These are phyloP conservation scores for Alternaria brassicae DNA, from an alignment of 2,329 filamentous ascomycete species.

Conservation along the genomic window DNA sequence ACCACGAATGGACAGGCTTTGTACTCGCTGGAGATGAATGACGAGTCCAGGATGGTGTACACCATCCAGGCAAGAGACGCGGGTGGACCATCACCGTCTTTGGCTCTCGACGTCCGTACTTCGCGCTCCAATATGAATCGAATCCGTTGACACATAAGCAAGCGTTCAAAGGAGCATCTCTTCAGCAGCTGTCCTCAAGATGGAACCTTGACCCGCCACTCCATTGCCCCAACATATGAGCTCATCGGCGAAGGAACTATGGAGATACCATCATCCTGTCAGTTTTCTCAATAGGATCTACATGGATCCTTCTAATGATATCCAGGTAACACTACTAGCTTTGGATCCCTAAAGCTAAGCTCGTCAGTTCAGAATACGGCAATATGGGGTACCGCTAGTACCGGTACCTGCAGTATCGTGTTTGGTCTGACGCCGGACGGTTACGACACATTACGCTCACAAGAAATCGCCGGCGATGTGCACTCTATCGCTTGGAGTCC, in stretches of 20 bases:
- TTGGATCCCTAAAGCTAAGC: conserved; percentile 21
- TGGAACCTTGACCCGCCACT: conserved; percentile 27
- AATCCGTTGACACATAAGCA: not conserved
- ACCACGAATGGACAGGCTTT: conserved; percentile 20
- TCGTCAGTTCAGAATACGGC: conserved; percentile 17
- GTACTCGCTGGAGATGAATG: conserved; percentile 26
- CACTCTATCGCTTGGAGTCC: conserved; percentile 32
- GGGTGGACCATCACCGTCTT: conserved; percentile 22
- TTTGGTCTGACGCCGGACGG: conserved; percentile 27
- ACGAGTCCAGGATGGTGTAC: conserved; percentile 15
- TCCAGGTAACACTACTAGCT: conserved; percentile 30
- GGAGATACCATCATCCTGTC: conserved; percentile 31
- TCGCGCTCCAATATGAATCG: not conserved
- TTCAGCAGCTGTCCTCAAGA: conserved; percentile 30
- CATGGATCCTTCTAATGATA: not conserved
- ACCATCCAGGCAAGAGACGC: conserved; percentile 22
- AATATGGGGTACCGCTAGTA: conserved; percentile 33
- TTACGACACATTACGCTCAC: conserved; percentile 23
- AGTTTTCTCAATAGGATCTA: not conserved
- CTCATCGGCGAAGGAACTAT: conserved; percentile 26
- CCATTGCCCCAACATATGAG: conserved; percentile 23
- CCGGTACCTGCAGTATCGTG: conserved; percentile 30
- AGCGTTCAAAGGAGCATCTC: conserved; percentile 25
- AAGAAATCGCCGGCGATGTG: conserved; percentile 30
- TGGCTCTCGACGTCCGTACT: conserved; percentile 27